Evolutionary conservation across 1,139 yeast genomes (phyloP), one percentile per base, ranked within the genome.

Genomic region (Nadsonia commutata): DNA sequence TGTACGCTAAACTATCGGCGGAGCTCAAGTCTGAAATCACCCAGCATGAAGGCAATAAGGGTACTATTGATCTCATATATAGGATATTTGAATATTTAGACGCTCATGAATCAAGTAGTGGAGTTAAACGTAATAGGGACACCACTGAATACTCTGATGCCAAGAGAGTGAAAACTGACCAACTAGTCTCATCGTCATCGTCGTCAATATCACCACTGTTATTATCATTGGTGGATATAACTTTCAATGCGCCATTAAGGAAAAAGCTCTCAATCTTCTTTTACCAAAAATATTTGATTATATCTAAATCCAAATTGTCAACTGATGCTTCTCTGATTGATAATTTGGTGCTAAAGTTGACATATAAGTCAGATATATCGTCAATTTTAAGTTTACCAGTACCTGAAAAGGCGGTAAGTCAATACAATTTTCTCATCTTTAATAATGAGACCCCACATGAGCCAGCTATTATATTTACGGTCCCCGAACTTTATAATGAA

Each of bases 401-500:
- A 3, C 33, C 33, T 3, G 33, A 27, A 13, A 27, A 27, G 33
- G 33, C 33, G 4, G 33, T 27, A 13, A 4, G 13, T 16, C 33
- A 27, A 16, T 27, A 27, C 13, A 27, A 27, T 27, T 4, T 27
- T 9, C n/a, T 27, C 9, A 27, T 27, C 4, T 27, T 27, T 9
- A 16, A 16, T 9, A 27, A 4, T 3, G 13, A 27, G 16, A 27
- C 5, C 33, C 33, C 33, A 3, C 9, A 27, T 16, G 33, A 27
- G n/a, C 33, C 33, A 4, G n/a, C 16, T 4, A 16, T 16, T 7
- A 13, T 11, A 16, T 27, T 27, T 9, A 27, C 13, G 13, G 5
- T 27, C 5, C 33, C 33, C 5, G 33, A 27, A 9, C 27, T 45
- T 21, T 21, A 39, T 42, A 20, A 53, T 46, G 19, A 52, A 52